Conservation (phyloP, 2,329 filamentous ascomycete species). For the Xylaria sp. region DNA sequence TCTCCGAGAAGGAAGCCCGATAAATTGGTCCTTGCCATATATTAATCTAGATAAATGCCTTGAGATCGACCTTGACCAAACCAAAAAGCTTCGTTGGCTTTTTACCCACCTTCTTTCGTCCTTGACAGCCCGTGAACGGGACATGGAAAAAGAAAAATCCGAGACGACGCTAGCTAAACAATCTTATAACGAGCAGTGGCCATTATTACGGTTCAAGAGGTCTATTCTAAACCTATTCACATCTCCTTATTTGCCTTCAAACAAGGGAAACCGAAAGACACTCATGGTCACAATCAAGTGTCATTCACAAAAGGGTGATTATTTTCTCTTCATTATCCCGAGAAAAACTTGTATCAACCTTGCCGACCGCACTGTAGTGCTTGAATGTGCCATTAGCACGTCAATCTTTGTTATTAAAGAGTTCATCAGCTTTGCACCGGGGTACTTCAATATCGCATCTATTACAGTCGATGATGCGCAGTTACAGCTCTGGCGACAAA, state of each 20-base stretch:
- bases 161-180: neutral
- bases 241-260: too few species aligned
- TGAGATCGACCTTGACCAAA: constrained; percentile 18
- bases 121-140: constrained; percentile 39
- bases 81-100: constrained; percentile 21
- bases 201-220: too few species aligned
- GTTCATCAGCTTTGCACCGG: too few species aligned
- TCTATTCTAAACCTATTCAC: too few species aligned
- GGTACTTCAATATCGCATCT: neutral
- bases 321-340: constrained; percentile 51
- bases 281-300: too few species aligned
- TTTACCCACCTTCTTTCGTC: neutral
- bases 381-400: constrained; percentile 58
- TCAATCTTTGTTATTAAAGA: neutral
- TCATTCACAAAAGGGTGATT: neutral
- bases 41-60: constrained; percentile 31
- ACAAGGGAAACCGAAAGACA: too few species aligned
- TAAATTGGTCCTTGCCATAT: constrained; percentile 38
- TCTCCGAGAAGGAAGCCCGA: constrained; percentile 5
- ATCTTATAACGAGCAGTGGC: constrained; percentile 42
- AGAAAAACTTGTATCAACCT: constrained; percentile 58
- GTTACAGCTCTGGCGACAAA: constrained; percentile 62
- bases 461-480: constrained; percentile 62
- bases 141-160: neutral
- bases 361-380: constrained; percentile 54